A percentile compares a stretch with the other conserved stretches of the same genome.
These are phyloP conservation scores for Dactylonectria macrodidyma DNA, from an alignment of 2,329 filamentous ascomycete genomes.

Conservation along the genomic window DNA sequence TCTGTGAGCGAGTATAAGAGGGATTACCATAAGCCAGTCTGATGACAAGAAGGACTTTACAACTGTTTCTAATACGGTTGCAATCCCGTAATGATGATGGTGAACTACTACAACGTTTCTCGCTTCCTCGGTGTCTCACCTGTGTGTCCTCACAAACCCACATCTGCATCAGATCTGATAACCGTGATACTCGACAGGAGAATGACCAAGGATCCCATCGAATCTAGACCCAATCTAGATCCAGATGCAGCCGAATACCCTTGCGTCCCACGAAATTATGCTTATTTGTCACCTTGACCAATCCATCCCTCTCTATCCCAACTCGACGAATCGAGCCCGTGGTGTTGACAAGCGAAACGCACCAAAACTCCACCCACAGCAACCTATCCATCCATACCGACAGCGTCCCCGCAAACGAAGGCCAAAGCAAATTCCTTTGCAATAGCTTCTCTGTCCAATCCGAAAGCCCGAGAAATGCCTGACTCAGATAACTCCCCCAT, in stretches of 20 bases:
- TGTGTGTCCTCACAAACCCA: background rate
- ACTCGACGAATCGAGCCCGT: background rate
- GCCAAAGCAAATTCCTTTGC: background rate
- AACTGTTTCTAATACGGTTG: background rate
- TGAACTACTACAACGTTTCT: background rate
- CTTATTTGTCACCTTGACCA: background rate
- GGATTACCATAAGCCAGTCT: constrained; percentile 5
- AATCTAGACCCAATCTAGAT: background rate
- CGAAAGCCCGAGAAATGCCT: no score
- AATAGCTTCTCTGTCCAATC: background rate
- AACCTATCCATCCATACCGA: background rate
- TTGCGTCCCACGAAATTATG: background rate
- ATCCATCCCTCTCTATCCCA: background rate
- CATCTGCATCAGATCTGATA: background rate
- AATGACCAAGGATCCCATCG: background rate
- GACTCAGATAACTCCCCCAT: no score
- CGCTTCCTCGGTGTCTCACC: background rate
- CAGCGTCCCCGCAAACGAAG: background rate
- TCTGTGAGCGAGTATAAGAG: background rate
- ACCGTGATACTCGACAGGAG: background rate
- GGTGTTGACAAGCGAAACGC: constrained; percentile 2
- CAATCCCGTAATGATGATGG: background rate
- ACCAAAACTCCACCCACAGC: constrained; percentile 3
- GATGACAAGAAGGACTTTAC: background rate
- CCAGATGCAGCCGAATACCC: background rate